A percentile compares a stretch with the other conserved stretches of the same genome.
These are phyloP conservation scores for Teunomyces gatunensis DNA, from an alignment of 805 yeast species.

Conservation along the genomic window DNA sequence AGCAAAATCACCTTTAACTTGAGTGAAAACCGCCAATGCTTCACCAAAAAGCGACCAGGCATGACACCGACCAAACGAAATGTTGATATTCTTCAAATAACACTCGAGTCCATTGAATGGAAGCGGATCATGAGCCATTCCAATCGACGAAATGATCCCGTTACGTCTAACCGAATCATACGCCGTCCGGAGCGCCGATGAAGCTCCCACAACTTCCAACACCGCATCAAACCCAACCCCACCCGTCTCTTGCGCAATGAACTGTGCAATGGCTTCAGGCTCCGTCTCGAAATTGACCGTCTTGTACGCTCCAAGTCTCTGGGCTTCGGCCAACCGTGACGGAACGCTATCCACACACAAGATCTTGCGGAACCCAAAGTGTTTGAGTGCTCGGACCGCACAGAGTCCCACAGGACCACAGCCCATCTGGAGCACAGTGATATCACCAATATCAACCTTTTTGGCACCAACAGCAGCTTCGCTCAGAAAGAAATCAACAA, in stretches of 20 bases:
- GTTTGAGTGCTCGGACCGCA: slow-evolving; percentile 44
- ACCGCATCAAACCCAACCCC: slow-evolving; percentile 59
- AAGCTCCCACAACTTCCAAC: slow-evolving; percentile 58
- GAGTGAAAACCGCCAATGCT: slow-evolving; percentile 47
- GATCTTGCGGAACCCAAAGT: slow-evolving; percentile 42
- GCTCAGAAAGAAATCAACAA: slow-evolving; percentile 38
- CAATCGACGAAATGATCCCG: slow-evolving; percentile 57
- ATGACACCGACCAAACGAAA: slow-evolving; percentile 65
- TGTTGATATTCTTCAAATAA: slow-evolving; percentile 52
- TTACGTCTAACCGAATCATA: slow-evolving; percentile 55
- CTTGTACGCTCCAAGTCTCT: slow-evolving; percentile 48
- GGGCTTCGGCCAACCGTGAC: slow-evolving; percentile 44
- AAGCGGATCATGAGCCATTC: slow-evolving; percentile 57
- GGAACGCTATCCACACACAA: slow-evolving; percentile 52
- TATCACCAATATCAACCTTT: slow-evolving; percentile 15
- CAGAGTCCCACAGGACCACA: slow-evolving; percentile 63
- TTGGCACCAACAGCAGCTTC: slow-evolving; percentile 22
- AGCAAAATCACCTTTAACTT: slow-evolving; percentile 43
- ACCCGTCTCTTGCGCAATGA: slow-evolving; percentile 35
- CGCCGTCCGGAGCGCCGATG: slow-evolving; percentile 48
- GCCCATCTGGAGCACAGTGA: slow-evolving; percentile 51
- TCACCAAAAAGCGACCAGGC: slow-evolving; percentile 55
- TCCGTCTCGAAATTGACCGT: slow-evolving; percentile 44
- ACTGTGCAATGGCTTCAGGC: slow-evolving; percentile 19
- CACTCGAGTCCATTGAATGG: slow-evolving; percentile 60